Base-by-base conservation (phyloP, 345 rosid genomes). In the Nephelium lappaceum region DNA sequence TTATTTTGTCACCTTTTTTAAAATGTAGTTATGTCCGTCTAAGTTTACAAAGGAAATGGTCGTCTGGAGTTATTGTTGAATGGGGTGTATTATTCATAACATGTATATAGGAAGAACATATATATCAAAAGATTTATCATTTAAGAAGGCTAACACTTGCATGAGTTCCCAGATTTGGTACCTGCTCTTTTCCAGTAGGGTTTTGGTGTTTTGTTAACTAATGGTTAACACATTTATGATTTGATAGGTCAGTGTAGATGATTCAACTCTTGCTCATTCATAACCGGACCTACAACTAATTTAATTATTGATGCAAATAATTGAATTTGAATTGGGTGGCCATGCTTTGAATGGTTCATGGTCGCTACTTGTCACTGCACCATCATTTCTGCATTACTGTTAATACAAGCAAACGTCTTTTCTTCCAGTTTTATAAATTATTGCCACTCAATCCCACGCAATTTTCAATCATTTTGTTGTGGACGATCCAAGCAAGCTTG, bases 291-390 rank as follows among this genome's bases (percentile, higher is more conserved):
- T 55, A 63, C 80, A 47, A 24, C 41, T 76, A n/a, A 49, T 12
- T 5, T 75, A 76, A 79, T 77, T 68, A 77, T 77, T 80, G 68
- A 66, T 36, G 62, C 12, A 9, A 83, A 79, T 80, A 73, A 77
- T 73, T 73, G 78, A 76, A 76, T 11, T 68, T 78, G 64, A 45
- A 51, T 1, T 24, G 81, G 75, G 58, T 23, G 69, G 66, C 69
- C 36, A 25, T 45, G 5, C 70, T 42, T 36, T 79, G 36, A 16
- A 42, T 42, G 68, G 49, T 16, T 74, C 10, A 53, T 51, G 78
- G 2, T 31, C 36, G 57, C 19, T 55, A 4, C 58, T 69, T 45
- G 67, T 25, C 64, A 71, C 61, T 14, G 8, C 6, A 70, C 25
- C 42, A 9, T 25, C 57, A 15, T 68, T 72, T 61, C 75, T 77